phyloP scores from a whole-genome alignment of 345 rosid species.

The Eucalyptus regnans region DNA sequence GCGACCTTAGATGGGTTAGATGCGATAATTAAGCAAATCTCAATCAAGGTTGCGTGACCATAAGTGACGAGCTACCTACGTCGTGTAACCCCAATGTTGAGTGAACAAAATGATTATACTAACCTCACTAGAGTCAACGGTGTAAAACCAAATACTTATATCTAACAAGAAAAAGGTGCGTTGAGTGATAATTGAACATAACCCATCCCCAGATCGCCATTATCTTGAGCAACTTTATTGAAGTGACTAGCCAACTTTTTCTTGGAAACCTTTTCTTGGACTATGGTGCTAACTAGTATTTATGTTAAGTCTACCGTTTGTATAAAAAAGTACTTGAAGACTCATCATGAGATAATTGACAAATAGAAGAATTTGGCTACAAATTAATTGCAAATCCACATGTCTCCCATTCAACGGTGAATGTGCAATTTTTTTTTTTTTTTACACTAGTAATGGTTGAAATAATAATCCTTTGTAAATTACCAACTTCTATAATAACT shows the following conservation, averaged over 20 bases:
- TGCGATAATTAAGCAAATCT: accelerated
- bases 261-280: not conserved
- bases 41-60: accelerated
- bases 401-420: too few species aligned
- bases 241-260: not conserved
- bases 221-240: not conserved
- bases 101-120: accelerated
- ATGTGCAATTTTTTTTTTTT: too few species aligned
- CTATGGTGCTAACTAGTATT: not conserved
- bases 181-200: not conserved
- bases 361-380: not conserved
- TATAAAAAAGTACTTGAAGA: not conserved
- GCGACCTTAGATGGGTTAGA: not conserved
- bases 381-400: not conserved
- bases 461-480: too few species aligned
- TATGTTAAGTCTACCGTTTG: not conserved
- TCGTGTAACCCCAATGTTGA: accelerated
- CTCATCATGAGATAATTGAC: not conserved
- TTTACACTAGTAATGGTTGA: too few species aligned
- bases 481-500: not conserved
- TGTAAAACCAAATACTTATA: not conserved
- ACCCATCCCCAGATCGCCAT: not conserved
- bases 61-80: accelerated
- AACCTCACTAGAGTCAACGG: accelerated
- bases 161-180: not conserved